phyloP scores from a whole-genome alignment of 805 yeast species.

The Komagataella pseudopastoris region DNA sequence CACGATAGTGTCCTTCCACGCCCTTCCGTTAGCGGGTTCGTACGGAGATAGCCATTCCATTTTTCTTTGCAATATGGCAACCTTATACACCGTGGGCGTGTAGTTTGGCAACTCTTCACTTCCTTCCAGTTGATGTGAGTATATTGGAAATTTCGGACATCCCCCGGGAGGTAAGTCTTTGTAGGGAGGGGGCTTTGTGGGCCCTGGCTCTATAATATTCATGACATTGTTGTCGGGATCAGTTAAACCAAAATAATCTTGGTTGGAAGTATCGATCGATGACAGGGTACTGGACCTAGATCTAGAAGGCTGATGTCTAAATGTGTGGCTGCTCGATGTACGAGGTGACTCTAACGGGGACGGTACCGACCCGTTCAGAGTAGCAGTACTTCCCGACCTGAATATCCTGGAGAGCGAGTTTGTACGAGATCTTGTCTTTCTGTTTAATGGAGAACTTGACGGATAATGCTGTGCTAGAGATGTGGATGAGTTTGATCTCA shows the following conservation, averaged over 20 bases:
- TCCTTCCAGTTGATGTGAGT: constrained; percentile 14
- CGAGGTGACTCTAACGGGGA: background rate
- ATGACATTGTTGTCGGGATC: background rate
- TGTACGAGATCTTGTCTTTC: background rate
- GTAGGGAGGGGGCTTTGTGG: constrained; percentile 20
- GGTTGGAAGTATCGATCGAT: background rate
- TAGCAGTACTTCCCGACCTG: background rate
- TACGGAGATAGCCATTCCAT: constrained; percentile 70
- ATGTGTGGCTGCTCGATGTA: background rate
- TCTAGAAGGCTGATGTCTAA: background rate
- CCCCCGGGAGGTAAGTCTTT: constrained; percentile 20
- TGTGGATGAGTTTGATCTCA: background rate
- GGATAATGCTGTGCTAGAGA: background rate
- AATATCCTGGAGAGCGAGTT: background rate
- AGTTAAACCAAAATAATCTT: background rate
- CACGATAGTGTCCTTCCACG: constrained; percentile 58
- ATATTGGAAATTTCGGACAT: constrained; percentile 19
- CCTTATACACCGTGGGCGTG: constrained; percentile 47
- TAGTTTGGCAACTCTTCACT: constrained; percentile 47
- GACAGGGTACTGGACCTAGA: background rate
- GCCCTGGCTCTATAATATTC: background rate
- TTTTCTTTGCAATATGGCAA: constrained; percentile 49
- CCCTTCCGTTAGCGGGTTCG: constrained; percentile 48
- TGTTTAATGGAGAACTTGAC: background rate
- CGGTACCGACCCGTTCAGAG: background rate